Conservation (phyloP, 106 monocot species). For the Acorus calamus region DNA sequence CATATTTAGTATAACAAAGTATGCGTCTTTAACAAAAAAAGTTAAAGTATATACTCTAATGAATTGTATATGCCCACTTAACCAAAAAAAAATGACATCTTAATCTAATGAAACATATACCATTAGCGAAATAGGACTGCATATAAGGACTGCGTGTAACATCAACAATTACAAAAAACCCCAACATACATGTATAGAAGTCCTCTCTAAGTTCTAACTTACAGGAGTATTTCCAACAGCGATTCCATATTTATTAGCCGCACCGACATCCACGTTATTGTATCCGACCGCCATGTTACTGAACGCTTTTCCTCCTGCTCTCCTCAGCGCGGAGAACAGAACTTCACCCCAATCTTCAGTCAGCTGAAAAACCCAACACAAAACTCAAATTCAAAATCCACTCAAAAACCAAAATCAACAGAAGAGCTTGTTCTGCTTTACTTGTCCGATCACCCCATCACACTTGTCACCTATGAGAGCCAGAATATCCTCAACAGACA, state of each 20-base stretch:
- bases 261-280: constrained; percentile 91
- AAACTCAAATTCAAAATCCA: neutral
- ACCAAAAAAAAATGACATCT: too few relatives aligned
- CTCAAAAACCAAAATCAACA: neutral
- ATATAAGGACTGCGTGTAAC: too few relatives aligned
- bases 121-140: too few relatives aligned
- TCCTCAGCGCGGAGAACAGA: constrained; percentile 80
- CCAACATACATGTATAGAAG: too few relatives aligned
- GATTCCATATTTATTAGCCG: constrained; percentile 73
- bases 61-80: too few relatives aligned
- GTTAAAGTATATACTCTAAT: too few relatives aligned
- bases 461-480: constrained; percentile 85
- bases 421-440: constrained; percentile 1
- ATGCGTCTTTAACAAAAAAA: too few relatives aligned
- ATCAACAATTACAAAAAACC: too few relatives aligned
- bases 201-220: constrained; percentile 8
- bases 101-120: too few relatives aligned
- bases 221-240: constrained; percentile 96
- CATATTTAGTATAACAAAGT: too few relatives aligned
- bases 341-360: constrained; percentile 99
- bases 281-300: constrained; percentile 99
- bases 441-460: constrained; percentile 96
- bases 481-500: constrained; percentile 88
- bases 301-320: constrained; percentile 82
- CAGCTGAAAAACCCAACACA: constrained; percentile 32